These are phyloP conservation scores for Hypoxylon sp. DNA, from an alignment of 2,329 filamentous ascomycete genomes.

Conservation along the genomic window DNA sequence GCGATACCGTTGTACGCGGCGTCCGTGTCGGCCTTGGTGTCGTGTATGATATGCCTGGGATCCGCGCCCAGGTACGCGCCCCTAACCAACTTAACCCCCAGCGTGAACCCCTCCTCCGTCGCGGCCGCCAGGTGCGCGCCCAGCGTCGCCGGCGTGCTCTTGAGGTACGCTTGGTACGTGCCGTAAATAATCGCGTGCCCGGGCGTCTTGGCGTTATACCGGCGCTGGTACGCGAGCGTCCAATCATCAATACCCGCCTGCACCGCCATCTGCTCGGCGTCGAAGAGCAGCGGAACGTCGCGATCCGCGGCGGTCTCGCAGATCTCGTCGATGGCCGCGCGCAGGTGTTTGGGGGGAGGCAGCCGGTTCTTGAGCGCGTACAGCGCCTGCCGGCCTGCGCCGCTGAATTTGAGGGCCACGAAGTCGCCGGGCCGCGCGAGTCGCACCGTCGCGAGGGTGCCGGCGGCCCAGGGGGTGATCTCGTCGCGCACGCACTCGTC, in stretches of 20 bases:
- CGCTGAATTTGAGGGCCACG: conserved; percentile 81
- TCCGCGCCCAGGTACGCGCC: conserved; percentile 80
- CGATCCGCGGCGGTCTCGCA: conserved; percentile 77
- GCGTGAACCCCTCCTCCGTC: conserved; percentile 68
- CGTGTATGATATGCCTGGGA: conserved; percentile 76
- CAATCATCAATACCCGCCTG: conserved; percentile 85
- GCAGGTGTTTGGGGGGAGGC: conserved; percentile 72
- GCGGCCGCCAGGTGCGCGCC: conserved; percentile 70
- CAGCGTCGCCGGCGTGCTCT: conserved; percentile 68
- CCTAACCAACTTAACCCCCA: conserved; percentile 81
- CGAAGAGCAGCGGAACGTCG: conserved; percentile 81
- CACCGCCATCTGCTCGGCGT: conserved; percentile 84
- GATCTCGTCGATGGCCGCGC: conserved; percentile 77
- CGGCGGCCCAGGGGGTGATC: conserved; percentile 77
- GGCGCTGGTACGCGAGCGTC: conserved; percentile 80
- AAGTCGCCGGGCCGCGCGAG: conserved; percentile 78
- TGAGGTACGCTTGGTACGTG: conserved; percentile 83
- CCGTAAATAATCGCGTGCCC: conserved; percentile 79
- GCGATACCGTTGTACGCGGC: conserved; percentile 78
- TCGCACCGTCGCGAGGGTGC: conserved; percentile 78
- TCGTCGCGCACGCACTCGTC: conserved; percentile 66
- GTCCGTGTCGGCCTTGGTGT: conserved; percentile 78
- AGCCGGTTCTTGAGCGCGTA: conserved; percentile 72
- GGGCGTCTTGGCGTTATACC: conserved; percentile 73
- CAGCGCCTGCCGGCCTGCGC: conserved; percentile 80